These are phyloP conservation scores for Knoxia roxburghii DNA, from an alignment of 257 asterid genomes.

Conservation along the genomic window DNA sequence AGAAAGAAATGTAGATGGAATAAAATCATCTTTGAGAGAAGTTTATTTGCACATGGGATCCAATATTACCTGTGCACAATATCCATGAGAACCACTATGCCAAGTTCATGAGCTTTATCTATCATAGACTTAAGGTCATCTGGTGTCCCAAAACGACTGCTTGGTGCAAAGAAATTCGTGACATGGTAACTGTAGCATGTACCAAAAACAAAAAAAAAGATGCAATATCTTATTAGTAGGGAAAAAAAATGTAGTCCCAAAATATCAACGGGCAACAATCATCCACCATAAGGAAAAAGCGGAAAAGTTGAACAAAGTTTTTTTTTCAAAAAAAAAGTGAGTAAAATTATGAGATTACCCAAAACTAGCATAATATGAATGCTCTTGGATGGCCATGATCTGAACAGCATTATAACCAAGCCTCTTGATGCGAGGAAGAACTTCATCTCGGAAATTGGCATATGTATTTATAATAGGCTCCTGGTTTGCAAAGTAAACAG, in stretches of 20 bases:
- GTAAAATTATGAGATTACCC: constrained; percentile 49
- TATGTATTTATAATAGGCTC: constrained; percentile 88
- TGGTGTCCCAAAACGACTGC: constrained; percentile 98
- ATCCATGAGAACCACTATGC: constrained; percentile 94
- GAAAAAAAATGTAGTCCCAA: not conserved
- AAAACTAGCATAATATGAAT: constrained; percentile 97
- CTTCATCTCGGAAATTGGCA: constrained; percentile 85
- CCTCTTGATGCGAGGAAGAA: constrained; percentile 93
- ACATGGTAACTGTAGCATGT: constrained; percentile 76
- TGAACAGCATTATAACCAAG: constrained; percentile 99
- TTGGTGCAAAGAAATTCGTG: constrained; percentile 98
- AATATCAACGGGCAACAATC: not conserved
- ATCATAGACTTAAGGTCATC: constrained; percentile 94
- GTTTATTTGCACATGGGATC: constrained; percentile 9
- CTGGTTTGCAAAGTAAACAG: constrained; percentile 28
- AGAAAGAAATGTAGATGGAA: not conserved
- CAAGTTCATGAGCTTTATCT: constrained; percentile 96
- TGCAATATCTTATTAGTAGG: not conserved
- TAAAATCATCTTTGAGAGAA: constrained; percentile 15
- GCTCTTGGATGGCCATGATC: constrained; percentile 99
- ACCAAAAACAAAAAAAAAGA: too few species aligned
- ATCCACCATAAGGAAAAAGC: not conserved
- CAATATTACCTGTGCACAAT: constrained; percentile 87
- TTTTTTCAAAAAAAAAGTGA: constrained; percentile 2
- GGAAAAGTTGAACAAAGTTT: not conserved